phyloP scores from a whole-genome alignment of 108 stramenopile genomes.

The Pseudonitzschia multiseries region DNA sequence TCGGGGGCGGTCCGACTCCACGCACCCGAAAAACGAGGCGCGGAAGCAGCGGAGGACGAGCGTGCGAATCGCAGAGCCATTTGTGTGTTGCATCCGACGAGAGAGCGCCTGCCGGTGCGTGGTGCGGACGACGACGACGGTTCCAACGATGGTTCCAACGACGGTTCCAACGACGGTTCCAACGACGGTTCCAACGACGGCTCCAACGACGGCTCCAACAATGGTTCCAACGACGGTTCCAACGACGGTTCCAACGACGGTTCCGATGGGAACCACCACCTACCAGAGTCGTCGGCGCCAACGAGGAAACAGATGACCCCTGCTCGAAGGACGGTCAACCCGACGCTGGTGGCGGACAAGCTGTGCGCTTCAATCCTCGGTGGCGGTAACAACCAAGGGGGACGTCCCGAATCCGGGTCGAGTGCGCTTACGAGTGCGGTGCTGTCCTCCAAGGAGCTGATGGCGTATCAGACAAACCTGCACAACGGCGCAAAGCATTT shows the following conservation, averaged over 20 bases:
- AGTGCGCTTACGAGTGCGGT: background rate
- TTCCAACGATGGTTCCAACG: too few relatives aligned
- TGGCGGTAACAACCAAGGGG: background rate
- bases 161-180: too few relatives aligned
- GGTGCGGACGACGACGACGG: background rate
- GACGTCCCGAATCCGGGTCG: too few relatives aligned
- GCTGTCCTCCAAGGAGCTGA: constrained; percentile 5
- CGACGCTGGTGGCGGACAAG: background rate
- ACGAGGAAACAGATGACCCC: too few relatives aligned
- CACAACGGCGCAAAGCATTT: constrained; percentile 30
- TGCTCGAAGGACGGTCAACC: background rate
- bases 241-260: too few relatives aligned
- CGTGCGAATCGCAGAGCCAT: constrained; percentile 22
- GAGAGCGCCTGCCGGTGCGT: background rate
- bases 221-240: too few relatives aligned
- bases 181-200: too few relatives aligned
- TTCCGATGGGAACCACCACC: too few relatives aligned
- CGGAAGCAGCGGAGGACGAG: constrained; percentile 20
- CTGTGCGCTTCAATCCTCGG: background rate
- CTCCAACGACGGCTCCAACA: too few relatives aligned
- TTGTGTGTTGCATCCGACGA: constrained; percentile 2
- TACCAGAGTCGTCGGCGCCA: too few relatives aligned
- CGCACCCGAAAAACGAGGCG: constrained; percentile 27
- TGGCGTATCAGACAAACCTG: constrained; percentile 34
- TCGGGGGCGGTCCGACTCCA: constrained; percentile 9